Evolutionary conservation across 2,329 filamentous ascomycete species (phyloP).

Genomic region (Ophiobolus disseminans): DNA sequence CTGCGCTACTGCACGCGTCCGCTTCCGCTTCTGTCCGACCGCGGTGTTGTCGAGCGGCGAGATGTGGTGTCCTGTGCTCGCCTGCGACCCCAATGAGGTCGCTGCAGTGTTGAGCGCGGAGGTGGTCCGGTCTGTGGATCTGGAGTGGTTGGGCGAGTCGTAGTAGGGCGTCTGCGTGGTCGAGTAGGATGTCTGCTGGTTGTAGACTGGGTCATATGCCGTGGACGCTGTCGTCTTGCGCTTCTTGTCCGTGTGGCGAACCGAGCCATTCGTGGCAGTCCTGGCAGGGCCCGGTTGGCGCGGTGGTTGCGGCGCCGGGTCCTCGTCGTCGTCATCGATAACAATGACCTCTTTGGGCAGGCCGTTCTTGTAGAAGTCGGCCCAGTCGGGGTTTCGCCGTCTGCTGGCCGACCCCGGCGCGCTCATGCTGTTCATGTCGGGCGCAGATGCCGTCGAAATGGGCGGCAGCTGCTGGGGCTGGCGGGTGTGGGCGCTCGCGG

Average conservation of each 20-base stretch:
- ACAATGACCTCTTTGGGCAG: slow-evolving; percentile 60
- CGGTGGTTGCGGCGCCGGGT: slow-evolving; percentile 25
- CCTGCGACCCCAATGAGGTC: slow-evolving; percentile 79
- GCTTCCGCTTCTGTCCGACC: slow-evolving; percentile 88
- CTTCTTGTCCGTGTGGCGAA: slow-evolving; percentile 72
- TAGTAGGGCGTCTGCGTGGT: slow-evolving; percentile 75
- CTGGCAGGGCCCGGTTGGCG: slow-evolving; percentile 31
- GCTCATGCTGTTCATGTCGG: slow-evolving; percentile 36
- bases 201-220: slow-evolving; percentile 74
- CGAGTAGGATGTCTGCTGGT: slow-evolving; percentile 74
- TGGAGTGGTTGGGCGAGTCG: slow-evolving; percentile 71
- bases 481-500: slow-evolving; percentile 42
- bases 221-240: slow-evolving; percentile 70
- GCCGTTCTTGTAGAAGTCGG: slow-evolving; percentile 54
- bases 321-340: slow-evolving; percentile 58
- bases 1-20: slow-evolving; percentile 80
- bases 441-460: slow-evolving; percentile 24
- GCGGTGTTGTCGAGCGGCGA: slow-evolving; percentile 65
- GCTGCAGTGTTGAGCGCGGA: slow-evolving; percentile 83
- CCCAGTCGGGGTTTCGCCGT: slow-evolving; percentile 49
- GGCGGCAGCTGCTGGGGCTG: slow-evolving; percentile 43
- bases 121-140: slow-evolving; percentile 83
- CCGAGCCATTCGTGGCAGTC: slow-evolving; percentile 52
- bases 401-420: slow-evolving; percentile 22
- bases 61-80: slow-evolving; percentile 67